Base-by-base conservation (phyloP, 2,329 filamentous ascomycete genomes). In the Stachybotrys chartarum region DNA sequence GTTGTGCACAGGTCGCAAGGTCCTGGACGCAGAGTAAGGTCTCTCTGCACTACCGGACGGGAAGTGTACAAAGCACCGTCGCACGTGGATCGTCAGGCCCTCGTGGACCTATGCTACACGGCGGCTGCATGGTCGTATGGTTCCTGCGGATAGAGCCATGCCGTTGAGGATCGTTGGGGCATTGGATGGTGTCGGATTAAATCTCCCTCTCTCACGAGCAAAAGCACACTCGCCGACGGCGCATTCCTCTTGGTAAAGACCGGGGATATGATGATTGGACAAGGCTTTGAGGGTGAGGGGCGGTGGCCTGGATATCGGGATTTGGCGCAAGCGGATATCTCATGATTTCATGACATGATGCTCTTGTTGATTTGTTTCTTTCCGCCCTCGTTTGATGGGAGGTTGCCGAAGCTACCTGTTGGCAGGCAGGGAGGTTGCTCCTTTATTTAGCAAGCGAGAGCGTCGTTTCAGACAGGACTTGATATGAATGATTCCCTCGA, bases 121-220 rank as follows among this genome's bases (percentile, higher is more conserved):
- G 24, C 24, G 4, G 24, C 24, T 24, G 24, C 24, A 24, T 24
- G 24, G 24, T 24, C 24, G 24, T 4, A 24, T 24, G 24, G 24
- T 24, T 24, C 24, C 24, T 24, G 14, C 35, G 35, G 35, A 42
- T 3, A 10, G 35, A 42, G 35, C 35, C 35, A 42, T 14, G 35
- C 2, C 14, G 35, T 14, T 42, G 35, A 56, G 50, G 53, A 48
- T 51, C 53, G 56, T 49, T 52, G 51, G 35, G 14, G 47, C 42
- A 51, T 50, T 48, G 56, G 54, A 52, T 14, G 35, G 35, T 42
- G 10, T 42, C 35, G 35, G 14, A 6, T 42, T 42, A 42, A 42
- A 42, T 42, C 8, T 42, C 35, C 24, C 14, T 42, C 35, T 42
- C 35, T 42, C 35, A 42, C 35, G 35, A 42, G 35, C 35, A 42